These are phyloP conservation scores for Colletotrichum truncatum DNA, from an alignment of 2,329 filamentous ascomycete species.

Conservation along the genomic window DNA sequence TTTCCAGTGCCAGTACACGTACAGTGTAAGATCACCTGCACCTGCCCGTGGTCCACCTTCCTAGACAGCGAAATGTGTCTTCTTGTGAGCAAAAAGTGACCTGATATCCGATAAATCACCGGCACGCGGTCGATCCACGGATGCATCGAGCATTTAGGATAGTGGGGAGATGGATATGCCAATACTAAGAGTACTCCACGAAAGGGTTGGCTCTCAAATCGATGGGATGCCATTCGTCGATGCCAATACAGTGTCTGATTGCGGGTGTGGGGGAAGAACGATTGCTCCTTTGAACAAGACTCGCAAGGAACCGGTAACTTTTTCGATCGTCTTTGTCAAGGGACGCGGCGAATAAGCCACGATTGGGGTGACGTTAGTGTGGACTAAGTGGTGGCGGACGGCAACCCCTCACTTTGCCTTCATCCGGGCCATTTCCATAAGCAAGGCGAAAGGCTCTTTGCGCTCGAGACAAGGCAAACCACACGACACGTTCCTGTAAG, in stretches of 20 bases:
- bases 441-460: background rate
- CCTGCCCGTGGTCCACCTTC: no score
- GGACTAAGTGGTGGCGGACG: slow-evolving; percentile 13
- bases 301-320: background rate
- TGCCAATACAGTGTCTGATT: background rate
- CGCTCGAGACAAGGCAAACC: background rate
- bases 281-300: background rate
- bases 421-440: background rate
- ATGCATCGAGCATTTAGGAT: background rate
- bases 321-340: background rate
- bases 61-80: background rate
- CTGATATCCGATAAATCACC: background rate
- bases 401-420: slow-evolving; percentile 17
- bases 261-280: background rate
- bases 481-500: background rate
- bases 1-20: no score
- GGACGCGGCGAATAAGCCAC: background rate
- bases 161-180: slow-evolving; percentile 10
- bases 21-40: no score
- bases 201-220: slow-evolving; percentile 8
- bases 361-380: background rate
- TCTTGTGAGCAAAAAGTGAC: background rate
- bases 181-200: slow-evolving; percentile 3
- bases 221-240: slow-evolving; percentile 7
- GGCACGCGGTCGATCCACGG: background rate